These are phyloP conservation scores for Schwanniomyces yamadae DNA, from an alignment of 805 yeast genomes.

Conservation along the genomic window DNA sequence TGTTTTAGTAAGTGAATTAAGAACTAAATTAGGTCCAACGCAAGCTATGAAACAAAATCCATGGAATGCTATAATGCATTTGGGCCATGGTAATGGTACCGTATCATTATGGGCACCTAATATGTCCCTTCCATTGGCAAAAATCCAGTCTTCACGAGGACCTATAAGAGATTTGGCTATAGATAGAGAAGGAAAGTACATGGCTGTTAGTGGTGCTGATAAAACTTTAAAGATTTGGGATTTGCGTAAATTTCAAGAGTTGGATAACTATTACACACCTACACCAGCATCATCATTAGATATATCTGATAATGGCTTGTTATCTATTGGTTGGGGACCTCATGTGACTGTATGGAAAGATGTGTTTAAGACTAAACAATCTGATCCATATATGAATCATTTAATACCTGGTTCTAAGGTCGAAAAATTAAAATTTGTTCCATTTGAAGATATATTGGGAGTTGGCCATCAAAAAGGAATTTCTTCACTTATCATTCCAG, in stretches of 20 bases:
- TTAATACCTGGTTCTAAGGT: conserved; percentile 74
- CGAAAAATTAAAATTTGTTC: conserved; percentile 71
- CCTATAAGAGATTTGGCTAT: conserved; percentile 83
- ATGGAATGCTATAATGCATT: conserved; percentile 91
- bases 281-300: conserved; percentile 81
- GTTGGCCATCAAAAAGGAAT: conserved; percentile 80
- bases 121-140: conserved; percentile 80
- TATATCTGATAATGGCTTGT: conserved; percentile 82
- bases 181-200: conserved; percentile 88
- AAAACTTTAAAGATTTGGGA: conserved; percentile 89
- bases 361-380: conserved; percentile 64
- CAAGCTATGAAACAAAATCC: conserved; percentile 87
- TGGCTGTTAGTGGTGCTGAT: conserved; percentile 92
- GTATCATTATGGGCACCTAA: conserved; percentile 94
- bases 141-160: conserved; percentile 78
- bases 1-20: conserved; percentile 71
- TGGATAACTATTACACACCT: conserved; percentile 70
- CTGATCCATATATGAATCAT: conserved; percentile 90
- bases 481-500: conserved; percentile 87
- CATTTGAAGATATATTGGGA: conserved; percentile 95
- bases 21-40: conserved; percentile 90
- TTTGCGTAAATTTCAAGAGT: conserved; percentile 73
- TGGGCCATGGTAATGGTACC: conserved; percentile 91
- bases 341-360: conserved; percentile 95
- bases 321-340: conserved; percentile 94